Evolutionary conservation across 169 alveolate genomes (phyloP), one percentile per base, ranked within the genome.

Genomic region (Eimeria brunetti): DNA sequence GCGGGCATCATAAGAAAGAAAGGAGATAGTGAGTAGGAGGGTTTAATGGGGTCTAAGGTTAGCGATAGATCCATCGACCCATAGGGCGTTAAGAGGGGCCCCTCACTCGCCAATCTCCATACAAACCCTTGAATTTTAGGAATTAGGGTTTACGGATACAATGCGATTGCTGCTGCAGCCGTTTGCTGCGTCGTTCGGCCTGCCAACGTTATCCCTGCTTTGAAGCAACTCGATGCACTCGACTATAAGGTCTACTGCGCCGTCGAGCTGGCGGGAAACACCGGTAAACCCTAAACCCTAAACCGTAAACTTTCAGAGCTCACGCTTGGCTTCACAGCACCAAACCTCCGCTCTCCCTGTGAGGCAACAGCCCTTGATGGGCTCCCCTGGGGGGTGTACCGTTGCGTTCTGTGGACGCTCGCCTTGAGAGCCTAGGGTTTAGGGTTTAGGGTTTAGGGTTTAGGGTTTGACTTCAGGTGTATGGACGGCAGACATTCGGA

Each of bases 401-500:
- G 41, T 62, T 4, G 41, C 38, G 38, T 27, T 33, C 73, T 27
- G 9, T 11, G 53, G 16, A 51, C 12, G 81, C 53, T 71, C 22
- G 86, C 64, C 64, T 49, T 44, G 73, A 78, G 27, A 53, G 69
- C 30, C 1, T 53, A 33, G 75, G 89, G 89, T 24, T 81, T 56
- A 30, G 53, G 78, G 78, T 67, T 67, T 67, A 67, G 78, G 20
- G 78, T 67, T 67, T 67, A 67, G 75, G 56, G 75, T 51, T 53
- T 36, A 81, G 89, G 38, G 88, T 33, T 80, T 41, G 71, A 30
- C 49, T 51, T n/a, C 96, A 78, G 99, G 99, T 75, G 97, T 98
- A 41, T 98, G 99, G 99, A 98, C 99, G 36, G 99, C 99, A 12
- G 99, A 98, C 95, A 96, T 98, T 41, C 96, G 98, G 88, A 98